Evolutionary conservation across 495 filamentous ascomycete genomes (phyloP).

Genomic region (Staphylotrichum longicolle): DNA sequence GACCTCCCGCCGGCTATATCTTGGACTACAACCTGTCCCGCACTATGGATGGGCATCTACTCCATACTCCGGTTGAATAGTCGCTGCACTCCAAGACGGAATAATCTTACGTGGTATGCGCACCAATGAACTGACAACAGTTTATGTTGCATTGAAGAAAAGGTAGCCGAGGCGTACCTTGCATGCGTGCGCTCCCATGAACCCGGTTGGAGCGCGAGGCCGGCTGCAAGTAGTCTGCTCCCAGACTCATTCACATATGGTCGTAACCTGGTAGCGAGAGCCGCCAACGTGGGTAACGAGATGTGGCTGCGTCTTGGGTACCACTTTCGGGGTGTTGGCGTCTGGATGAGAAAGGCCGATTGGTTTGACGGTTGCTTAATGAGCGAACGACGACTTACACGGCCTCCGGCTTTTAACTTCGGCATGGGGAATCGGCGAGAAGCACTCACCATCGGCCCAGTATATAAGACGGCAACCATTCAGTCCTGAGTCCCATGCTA

Average conservation of each 20-base stretch:
- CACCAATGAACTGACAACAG: slow-evolving; percentile 9
- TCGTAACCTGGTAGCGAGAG: too few species aligned
- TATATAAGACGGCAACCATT: too few species aligned
- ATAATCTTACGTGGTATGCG: slow-evolving; percentile 3
- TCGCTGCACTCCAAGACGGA: not conserved
- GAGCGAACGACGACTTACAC: not conserved
- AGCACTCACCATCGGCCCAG: too few species aligned
- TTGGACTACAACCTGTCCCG: not conserved
- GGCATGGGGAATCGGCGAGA: not conserved
- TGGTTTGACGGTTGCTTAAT: not conserved
- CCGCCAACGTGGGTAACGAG: too few species aligned
- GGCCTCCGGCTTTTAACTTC: not conserved
- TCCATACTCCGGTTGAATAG: slow-evolving; percentile 10
- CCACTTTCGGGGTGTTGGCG: too few species aligned
- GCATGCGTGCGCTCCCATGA: not conserved
- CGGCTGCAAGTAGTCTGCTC: not conserved
- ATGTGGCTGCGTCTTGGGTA: too few species aligned
- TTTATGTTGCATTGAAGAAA: not conserved
- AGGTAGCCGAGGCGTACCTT: not conserved
- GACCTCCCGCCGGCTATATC: slow-evolving; percentile 13
- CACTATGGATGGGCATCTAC: not conserved
- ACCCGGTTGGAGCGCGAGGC: not conserved
- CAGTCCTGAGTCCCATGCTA: too few species aligned
- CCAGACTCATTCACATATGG: too few species aligned
- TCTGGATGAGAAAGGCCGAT: not conserved